phyloP scores from a whole-genome alignment of 306 rosid genomes.

The Clitoria ternatea region DNA sequence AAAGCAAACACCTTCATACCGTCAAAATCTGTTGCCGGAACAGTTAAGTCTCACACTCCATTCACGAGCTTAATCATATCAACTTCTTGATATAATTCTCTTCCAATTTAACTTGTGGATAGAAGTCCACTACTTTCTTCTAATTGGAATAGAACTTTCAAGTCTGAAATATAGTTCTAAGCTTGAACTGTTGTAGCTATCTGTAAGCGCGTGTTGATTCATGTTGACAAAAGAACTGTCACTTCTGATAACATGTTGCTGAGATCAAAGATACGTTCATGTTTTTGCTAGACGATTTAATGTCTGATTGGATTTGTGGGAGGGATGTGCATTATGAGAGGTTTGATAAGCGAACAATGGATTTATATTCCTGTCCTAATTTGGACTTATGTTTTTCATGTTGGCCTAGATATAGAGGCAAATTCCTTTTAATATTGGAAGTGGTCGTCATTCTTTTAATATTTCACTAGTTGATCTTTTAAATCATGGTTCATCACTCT shows the following conservation, averaged over 20 bases:
- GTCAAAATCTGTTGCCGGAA: conserved; percentile 96
- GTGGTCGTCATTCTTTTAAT: conserved; percentile 38
- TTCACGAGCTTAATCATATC: background rate
- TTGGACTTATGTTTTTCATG: background rate
- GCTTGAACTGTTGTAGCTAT: background rate
- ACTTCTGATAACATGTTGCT: background rate
- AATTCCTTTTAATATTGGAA: conserved; percentile 14
- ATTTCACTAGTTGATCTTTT: conserved; percentile 41
- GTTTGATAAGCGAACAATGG: background rate
- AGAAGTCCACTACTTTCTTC: background rate
- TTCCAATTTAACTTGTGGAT: background rate
- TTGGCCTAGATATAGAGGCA: background rate
- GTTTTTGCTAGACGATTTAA: background rate
- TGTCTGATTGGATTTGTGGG: background rate
- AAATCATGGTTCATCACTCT: conserved; percentile 35
- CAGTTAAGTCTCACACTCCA: conserved; percentile 52
- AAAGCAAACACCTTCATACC: conserved; percentile 88
- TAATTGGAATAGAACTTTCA: background rate
- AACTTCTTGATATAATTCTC: background rate
- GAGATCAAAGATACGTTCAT: background rate
- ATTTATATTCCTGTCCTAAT: background rate
- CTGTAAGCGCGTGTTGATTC: background rate
- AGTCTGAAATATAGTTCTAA: conserved; percentile 4
- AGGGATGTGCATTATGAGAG: background rate
- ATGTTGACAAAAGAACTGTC: background rate